phyloP scores from a whole-genome alignment of 768 basidiomycete species.

The Termitomyces bulborhizus region DNA sequence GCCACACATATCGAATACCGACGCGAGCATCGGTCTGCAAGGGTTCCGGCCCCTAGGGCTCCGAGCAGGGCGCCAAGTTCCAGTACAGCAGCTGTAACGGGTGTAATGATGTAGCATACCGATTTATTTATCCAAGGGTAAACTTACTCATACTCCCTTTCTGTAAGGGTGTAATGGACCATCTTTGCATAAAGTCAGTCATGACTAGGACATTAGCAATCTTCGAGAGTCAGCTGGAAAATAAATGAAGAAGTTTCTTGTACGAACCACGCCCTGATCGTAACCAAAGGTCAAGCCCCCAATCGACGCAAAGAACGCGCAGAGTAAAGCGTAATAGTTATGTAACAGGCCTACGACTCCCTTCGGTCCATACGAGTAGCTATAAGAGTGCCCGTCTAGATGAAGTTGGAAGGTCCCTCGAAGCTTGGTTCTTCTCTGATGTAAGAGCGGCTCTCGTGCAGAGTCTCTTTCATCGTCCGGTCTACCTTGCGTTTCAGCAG shows the following conservation, averaged over 20 bases:
- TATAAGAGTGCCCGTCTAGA: conserved; percentile 38
- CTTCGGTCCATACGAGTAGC: conserved; percentile 68
- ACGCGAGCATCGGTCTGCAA: conserved; percentile 65
- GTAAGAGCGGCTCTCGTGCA: conserved; percentile 7
- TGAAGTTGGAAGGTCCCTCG: conserved; percentile 29
- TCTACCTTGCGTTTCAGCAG: neutral
- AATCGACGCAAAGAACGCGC: conserved; percentile 70
- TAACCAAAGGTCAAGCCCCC: conserved; percentile 79
- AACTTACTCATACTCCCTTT: conserved; percentile 72
- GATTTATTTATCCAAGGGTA: neutral
- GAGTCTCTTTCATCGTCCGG: conserved; percentile 5
- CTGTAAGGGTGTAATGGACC: conserved; percentile 68
- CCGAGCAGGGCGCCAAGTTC: conserved; percentile 80
- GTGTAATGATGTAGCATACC: neutral
- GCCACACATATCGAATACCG: conserved; percentile 61
- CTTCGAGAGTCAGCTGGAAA: conserved; percentile 16
- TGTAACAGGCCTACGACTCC: conserved; percentile 58
- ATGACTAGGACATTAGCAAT: conserved; percentile 85
- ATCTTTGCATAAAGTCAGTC: conserved; percentile 62
- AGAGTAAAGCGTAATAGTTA: conserved; percentile 61
- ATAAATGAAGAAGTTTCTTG: neutral
- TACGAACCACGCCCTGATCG: conserved; percentile 66
- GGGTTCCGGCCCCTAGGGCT: conserved; percentile 57
- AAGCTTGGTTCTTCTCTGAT: conserved; percentile 1
- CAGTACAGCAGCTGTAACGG: conserved; percentile 56